Percentiles rank a stretch among this genome's conserved stretches.
Evolutionary conservation across 306 rosid species (phyloP).

Genomic region (Cucurbita moschata): DNA sequence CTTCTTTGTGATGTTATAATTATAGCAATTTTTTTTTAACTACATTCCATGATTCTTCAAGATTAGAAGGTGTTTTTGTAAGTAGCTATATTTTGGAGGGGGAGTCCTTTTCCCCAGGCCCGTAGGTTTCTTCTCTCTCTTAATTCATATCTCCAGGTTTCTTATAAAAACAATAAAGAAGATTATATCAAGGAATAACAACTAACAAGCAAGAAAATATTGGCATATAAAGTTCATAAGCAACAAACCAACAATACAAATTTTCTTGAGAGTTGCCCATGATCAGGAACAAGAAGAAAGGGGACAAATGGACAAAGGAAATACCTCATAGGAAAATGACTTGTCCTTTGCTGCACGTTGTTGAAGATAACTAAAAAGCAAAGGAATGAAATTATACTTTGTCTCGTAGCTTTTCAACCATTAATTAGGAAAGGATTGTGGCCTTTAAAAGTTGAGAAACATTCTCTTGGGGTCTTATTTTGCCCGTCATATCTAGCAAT

Average conservation of each 20-base stretch:
- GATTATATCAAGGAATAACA: too few species aligned
- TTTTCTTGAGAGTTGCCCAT: background rate
- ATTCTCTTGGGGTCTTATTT: background rate
- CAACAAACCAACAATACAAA: background rate
- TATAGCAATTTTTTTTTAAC: background rate
- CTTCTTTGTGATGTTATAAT: background rate
- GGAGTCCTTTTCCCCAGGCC: background rate
- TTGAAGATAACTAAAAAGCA: slow-evolving; percentile 66
- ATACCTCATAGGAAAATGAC: slow-evolving; percentile 88
- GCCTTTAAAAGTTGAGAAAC: background rate
- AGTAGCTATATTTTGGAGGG: background rate
- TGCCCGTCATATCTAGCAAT: background rate
- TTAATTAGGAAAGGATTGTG: background rate
- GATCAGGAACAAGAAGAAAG: background rate
- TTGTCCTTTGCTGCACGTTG: slow-evolving; percentile 62
- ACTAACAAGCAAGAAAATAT: background rate
- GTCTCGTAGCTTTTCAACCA: background rate
- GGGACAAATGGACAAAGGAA: background rate
- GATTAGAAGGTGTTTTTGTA: background rate
- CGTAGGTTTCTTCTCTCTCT: background rate
- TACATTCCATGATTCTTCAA: background rate
- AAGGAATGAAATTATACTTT: slow-evolving; percentile 5
- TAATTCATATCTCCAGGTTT: background rate
- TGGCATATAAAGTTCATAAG: background rate
- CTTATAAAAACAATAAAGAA: background rate